Conservation (phyloP, 2,329 filamentous ascomycete species). For the Aspergillus persii region DNA sequence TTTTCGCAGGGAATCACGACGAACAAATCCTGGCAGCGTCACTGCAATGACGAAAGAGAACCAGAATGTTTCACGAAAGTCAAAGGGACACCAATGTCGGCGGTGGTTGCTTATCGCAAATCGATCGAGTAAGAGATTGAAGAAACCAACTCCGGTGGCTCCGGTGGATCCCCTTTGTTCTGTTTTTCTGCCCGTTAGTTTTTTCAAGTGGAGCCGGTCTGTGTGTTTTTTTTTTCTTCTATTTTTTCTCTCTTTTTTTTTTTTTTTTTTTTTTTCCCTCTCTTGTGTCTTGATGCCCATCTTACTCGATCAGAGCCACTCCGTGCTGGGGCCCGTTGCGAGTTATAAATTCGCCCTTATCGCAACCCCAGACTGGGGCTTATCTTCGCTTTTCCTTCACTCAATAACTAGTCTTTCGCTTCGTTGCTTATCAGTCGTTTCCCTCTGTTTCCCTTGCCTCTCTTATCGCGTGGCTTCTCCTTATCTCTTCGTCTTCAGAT, state of each 20-base stretch:
- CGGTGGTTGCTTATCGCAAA: not conserved
- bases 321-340: not conserved
- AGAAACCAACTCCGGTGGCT: conserved; percentile 7
- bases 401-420: not conserved
- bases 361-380: conserved; percentile 6
- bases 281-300: not conserved
- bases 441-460: conserved; percentile 2
- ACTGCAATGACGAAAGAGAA: not conserved
- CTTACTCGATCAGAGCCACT: conserved; percentile 9
- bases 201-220: conserved; percentile 2
- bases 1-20: not conserved
- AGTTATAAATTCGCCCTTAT: conserved; percentile 7
- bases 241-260: conserved; percentile 3
- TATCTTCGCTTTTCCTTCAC: not conserved
- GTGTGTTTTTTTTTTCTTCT: conserved; percentile 4
- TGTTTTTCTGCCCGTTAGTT: too few species aligned
- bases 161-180: conserved; percentile 9
- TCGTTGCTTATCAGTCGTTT: conserved; percentile 8
- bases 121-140: conserved; percentile 11
- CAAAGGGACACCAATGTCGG: not conserved
- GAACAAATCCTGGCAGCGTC: not conserved
- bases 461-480: not conserved
- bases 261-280: not conserved
- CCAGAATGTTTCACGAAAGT: not conserved
- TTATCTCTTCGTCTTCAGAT: conserved; percentile 1